Percentiles rank a stretch among this genome's conserved stretches.
Conservation (phyloP, 371 early-diverging fungal species). For the Mucor circinelloides region DNA sequence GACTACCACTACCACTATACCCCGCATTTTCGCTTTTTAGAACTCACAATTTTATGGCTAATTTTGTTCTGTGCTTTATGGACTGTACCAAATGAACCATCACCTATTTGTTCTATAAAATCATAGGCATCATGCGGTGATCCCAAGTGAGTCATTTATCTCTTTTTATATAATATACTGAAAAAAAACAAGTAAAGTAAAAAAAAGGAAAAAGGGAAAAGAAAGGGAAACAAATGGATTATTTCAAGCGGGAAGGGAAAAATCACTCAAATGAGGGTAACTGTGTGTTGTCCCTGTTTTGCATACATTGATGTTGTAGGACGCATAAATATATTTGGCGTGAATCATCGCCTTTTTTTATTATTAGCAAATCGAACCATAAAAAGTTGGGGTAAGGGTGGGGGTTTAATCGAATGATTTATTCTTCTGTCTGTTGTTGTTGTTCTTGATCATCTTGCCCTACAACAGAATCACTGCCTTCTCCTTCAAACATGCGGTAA, state of each 20-base stretch:
- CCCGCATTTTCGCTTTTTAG: neutral
- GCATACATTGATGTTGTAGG: neutral
- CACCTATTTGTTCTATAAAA: slow-evolving; percentile 80
- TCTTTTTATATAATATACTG: neutral
- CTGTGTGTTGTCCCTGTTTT: neutral
- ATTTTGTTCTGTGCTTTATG: slow-evolving; percentile 73
- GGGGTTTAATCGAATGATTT: too few relatives aligned
- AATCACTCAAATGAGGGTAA: neutral
- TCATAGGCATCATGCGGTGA: slow-evolving; percentile 67
- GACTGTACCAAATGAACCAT: slow-evolving; percentile 94
- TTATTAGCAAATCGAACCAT: neutral
- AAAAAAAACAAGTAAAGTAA: too few relatives aligned
- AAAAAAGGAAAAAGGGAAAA: slow-evolving; percentile 10
- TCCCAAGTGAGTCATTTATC: slow-evolving; percentile 38
- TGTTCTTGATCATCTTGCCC: neutral
- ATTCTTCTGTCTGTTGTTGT: neutral
- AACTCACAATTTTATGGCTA: slow-evolving; percentile 74
- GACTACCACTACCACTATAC: neutral
- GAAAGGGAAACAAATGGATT: slow-evolving; percentile 8
- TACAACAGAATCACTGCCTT: neutral
- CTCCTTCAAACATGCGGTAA: slow-evolving; percentile 3
- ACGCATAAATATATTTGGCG: neutral
- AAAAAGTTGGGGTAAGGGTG: neutral
- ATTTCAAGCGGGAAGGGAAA: slow-evolving; percentile 6
- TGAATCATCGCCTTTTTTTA: neutral